These are phyloP conservation scores for Triangularia setosa DNA, from an alignment of 2,329 filamentous ascomycete genomes.

Conservation along the genomic window DNA sequence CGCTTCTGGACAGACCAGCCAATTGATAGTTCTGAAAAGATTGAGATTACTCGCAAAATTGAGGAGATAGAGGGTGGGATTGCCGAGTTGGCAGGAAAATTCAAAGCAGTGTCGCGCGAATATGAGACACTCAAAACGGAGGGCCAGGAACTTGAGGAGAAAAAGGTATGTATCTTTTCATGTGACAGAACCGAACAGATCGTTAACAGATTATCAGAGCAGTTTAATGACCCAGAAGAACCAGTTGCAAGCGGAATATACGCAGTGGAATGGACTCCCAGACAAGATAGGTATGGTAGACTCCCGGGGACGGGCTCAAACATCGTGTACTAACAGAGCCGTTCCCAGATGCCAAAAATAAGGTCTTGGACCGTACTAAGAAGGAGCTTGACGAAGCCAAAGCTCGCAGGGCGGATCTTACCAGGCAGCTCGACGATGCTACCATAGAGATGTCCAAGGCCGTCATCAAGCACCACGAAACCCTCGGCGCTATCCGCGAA, in stretches of 20 bases:
- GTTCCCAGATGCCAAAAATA: slow-evolving; percentile 34
- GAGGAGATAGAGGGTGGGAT: slow-evolving; percentile 38
- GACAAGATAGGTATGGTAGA: slow-evolving; percentile 60
- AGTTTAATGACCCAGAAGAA: slow-evolving; percentile 59
- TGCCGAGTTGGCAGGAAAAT: slow-evolving; percentile 33
- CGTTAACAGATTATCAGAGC: slow-evolving; percentile 34
- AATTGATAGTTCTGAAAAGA: slow-evolving; percentile 63
- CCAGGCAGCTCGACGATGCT: slow-evolving; percentile 45
- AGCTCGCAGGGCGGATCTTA: slow-evolving; percentile 33
- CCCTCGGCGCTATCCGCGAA: slow-evolving; percentile 58
- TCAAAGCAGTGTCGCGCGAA: slow-evolving; percentile 33
- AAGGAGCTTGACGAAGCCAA: slow-evolving; percentile 27
- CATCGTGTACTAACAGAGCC: slow-evolving; percentile 8
- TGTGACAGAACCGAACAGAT: slow-evolving; percentile 16
- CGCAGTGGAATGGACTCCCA: slow-evolving; percentile 63
- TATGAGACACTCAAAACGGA: slow-evolving; percentile 41
- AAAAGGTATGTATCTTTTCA: slow-evolving; percentile 38
- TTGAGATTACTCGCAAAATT: slow-evolving; percentile 54
- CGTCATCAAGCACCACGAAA: slow-evolving; percentile 50
- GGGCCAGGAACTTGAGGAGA: slow-evolving; percentile 39
- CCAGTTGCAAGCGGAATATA: slow-evolving; percentile 61
- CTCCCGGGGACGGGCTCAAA: not conserved
- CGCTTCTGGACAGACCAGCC: slow-evolving; percentile 73
- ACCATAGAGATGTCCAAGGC: slow-evolving; percentile 54
- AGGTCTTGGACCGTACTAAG: slow-evolving; percentile 30